These are phyloP conservation scores for Galerina sulciceps DNA, from an alignment of 768 basidiomycete genomes.

Conservation along the genomic window DNA sequence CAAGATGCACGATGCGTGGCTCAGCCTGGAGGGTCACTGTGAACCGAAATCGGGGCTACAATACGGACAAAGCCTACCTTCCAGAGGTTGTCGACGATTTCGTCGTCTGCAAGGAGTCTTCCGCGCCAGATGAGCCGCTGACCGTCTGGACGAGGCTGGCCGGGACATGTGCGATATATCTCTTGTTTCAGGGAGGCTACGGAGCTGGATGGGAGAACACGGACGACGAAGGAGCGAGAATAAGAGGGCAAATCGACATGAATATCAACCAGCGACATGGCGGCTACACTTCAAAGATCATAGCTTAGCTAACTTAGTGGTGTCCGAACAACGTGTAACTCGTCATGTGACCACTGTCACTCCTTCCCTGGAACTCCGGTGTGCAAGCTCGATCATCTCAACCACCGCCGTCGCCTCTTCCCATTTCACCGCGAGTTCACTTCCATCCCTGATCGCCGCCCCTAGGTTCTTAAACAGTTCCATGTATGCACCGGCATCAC, in stretches of 20 bases:
- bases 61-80: conserved; percentile 47
- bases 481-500: conserved; percentile 58
- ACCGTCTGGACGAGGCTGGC: conserved; percentile 68
- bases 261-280: conserved; percentile 51
- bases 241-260: conserved; percentile 80
- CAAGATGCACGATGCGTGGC: conserved; percentile 69
- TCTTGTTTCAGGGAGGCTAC: conserved; percentile 70
- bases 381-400: conserved; percentile 77
- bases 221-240: conserved; percentile 65
- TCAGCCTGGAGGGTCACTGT: conserved; percentile 52
- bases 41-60: neutral
- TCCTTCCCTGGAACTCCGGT: conserved; percentile 67
- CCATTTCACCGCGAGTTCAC: conserved; percentile 68
- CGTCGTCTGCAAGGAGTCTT: conserved; percentile 64
- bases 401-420: conserved; percentile 73
- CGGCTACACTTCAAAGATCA: conserved; percentile 14
- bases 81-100: conserved; percentile 72
- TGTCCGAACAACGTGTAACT: conserved; percentile 30
- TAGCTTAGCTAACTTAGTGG: conserved; percentile 5
- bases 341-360: conserved; percentile 37
- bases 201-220: conserved; percentile 50
- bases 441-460: conserved; percentile 58
- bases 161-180: conserved; percentile 63
- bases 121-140: conserved; percentile 82
- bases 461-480: conserved; percentile 71